phyloP scores from a whole-genome alignment of 352 stramenopile genomes.

The Globisporangium cystogenes region DNA sequence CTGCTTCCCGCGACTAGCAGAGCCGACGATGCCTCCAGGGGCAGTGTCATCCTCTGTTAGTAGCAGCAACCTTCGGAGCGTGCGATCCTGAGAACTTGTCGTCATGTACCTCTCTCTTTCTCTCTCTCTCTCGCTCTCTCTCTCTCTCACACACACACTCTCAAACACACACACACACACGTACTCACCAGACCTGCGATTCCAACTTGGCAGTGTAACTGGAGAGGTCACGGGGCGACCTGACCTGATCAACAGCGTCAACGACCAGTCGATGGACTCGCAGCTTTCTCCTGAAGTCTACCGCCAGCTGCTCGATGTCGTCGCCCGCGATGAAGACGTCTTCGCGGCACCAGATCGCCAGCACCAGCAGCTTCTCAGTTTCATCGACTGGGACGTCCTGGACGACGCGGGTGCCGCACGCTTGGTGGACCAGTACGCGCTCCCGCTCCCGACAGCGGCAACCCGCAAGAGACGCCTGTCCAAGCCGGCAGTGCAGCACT shows the following conservation, averaged over 20 bases:
- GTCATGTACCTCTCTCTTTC: too few relatives aligned
- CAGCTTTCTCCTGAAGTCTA: slow-evolving; percentile 16
- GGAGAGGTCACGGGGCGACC: too few relatives aligned
- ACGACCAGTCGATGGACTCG: slow-evolving; percentile 15
- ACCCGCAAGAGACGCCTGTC: background rate
- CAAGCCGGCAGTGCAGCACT: background rate
- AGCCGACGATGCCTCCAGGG: background rate
- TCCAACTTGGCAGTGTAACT: too few relatives aligned
- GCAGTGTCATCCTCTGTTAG: too few relatives aligned
- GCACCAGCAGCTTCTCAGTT: slow-evolving; percentile 5
- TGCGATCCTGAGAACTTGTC: background rate
- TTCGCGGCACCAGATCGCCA: slow-evolving; percentile 1
- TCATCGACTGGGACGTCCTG: slow-evolving; percentile 8
- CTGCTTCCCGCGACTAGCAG: slow-evolving; percentile 13
- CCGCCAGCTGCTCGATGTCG: slow-evolving; percentile 11
- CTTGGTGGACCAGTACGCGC: slow-evolving; percentile 3
- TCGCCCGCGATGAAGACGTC: slow-evolving; percentile 21
- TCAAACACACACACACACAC: too few relatives aligned
- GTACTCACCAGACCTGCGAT: too few relatives aligned
- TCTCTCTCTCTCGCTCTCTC: too few relatives aligned
- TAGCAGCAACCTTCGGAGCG: background rate
- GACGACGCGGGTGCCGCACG: background rate
- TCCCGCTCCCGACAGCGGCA: background rate
- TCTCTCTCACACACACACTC: too few relatives aligned
- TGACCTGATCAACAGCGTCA: too few relatives aligned